These are phyloP conservation scores for Metschnikowia bowlesiae DNA, from an alignment of 805 yeast species.

Conservation along the genomic window DNA sequence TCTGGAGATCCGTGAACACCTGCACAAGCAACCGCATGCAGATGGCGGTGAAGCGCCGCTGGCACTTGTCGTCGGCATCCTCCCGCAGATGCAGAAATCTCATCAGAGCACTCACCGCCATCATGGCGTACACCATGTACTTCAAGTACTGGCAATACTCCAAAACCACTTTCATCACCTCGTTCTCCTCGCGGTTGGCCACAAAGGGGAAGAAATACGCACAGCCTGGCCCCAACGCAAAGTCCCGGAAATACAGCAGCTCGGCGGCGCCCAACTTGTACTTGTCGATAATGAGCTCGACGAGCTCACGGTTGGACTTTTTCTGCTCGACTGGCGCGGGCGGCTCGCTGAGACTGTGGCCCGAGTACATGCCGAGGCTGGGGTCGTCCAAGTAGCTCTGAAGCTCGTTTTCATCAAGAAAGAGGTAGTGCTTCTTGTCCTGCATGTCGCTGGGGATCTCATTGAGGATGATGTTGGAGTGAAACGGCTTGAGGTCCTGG, in stretches of 20 bases:
- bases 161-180: conserved; percentile 17
- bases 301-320: conserved; percentile 10
- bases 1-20: conserved; percentile 16
- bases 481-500: conserved; percentile 16
- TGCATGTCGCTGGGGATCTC: conserved; percentile 1
- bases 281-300: conserved; percentile 11
- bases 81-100: conserved; percentile 10
- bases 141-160: conserved; percentile 18
- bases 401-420: conserved; percentile 15
- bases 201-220: conserved; percentile 17
- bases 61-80: conserved; percentile 13
- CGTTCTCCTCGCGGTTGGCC: conserved; percentile 9
- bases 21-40: conserved; percentile 18
- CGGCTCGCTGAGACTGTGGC: not conserved
- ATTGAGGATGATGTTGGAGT: conserved; percentile 16
- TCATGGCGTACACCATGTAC: conserved; percentile 18
- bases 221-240: conserved; percentile 8
- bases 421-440: conserved; percentile 10
- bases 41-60: conserved; percentile 15
- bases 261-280: conserved; percentile 13
- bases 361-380: conserved; percentile 3
- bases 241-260: conserved; percentile 11
- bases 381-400: conserved; percentile 12
- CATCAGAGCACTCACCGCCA: conserved; percentile 16
- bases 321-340: not conserved